A percentile compares a stretch with the other conserved stretches of the same genome.
These are phyloP conservation scores for Tanacetum coccineum DNA, from an alignment of 129 eudicot species.

Conservation along the genomic window DNA sequence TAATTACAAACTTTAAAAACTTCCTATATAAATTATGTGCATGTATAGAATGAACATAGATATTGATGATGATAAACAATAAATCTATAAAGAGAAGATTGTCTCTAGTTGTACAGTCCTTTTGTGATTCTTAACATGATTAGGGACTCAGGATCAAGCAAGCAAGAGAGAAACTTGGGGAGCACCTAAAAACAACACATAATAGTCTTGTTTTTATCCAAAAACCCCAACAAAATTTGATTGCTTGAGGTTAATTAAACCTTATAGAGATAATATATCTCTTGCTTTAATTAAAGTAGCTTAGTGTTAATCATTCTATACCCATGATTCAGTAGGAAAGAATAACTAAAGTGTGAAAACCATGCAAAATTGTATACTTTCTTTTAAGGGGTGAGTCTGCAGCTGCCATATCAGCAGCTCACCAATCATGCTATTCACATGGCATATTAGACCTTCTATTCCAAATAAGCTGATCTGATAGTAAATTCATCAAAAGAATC, in stretches of 20 bases:
- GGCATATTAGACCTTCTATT: no score
- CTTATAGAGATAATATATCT: slow-evolving; percentile 18
- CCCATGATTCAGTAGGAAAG: slow-evolving; percentile 29
- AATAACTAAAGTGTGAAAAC: slow-evolving; percentile 23
- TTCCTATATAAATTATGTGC: background rate
- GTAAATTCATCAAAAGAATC: no score
- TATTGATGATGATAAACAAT: slow-evolving; percentile 21
- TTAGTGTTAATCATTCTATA: slow-evolving; percentile 41
- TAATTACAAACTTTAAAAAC: slow-evolving; percentile 15
- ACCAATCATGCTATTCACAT: no score
- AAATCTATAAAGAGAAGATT: slow-evolving; percentile 33
- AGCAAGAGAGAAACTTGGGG: slow-evolving; percentile 23
- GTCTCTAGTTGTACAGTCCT: slow-evolving; percentile 34
- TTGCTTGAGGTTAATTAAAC: slow-evolving; percentile 14
- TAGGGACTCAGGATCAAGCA: slow-evolving; percentile 30
- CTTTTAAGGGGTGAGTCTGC: slow-evolving; percentile 21
- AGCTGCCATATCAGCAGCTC: slow-evolving; percentile 34
- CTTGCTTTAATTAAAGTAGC: slow-evolving; percentile 30
- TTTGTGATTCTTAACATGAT: slow-evolving; percentile 39
- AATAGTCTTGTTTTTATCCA: slow-evolving; percentile 27
- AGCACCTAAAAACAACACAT: slow-evolving; percentile 36
- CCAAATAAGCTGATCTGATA: no score
- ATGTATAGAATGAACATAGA: slow-evolving; percentile 9
- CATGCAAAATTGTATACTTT: slow-evolving; percentile 23
- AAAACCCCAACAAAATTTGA: slow-evolving; percentile 29